phyloP scores from a whole-genome alignment of 345 rosid species.

The Conringia planisiliqua region DNA sequence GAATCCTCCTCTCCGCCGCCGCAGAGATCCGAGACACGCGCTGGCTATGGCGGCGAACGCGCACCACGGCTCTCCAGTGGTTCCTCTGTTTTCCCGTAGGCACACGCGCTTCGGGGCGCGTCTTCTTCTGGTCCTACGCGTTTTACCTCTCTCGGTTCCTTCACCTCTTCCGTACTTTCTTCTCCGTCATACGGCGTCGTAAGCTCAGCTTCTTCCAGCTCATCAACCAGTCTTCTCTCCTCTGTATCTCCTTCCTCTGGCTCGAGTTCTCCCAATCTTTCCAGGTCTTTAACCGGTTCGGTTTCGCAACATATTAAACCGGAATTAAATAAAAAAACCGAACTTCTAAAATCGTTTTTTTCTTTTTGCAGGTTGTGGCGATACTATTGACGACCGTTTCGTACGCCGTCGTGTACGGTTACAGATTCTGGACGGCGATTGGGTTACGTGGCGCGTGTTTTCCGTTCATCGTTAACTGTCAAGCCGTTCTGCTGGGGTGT shows the following conservation, averaged over 20 bases:
- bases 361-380: slow-evolving; percentile 61
- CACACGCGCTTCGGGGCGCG: slow-evolving; percentile 96
- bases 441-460: slow-evolving; percentile 73
- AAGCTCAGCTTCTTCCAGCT: slow-evolving; percentile 56
- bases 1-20: slow-evolving; percentile 68
- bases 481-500: slow-evolving; percentile 55
- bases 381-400: slow-evolving; percentile 60
- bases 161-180: slow-evolving; percentile 72
- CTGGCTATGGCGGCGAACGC: slow-evolving; percentile 72
- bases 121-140: slow-evolving; percentile 91
- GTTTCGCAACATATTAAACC: not conserved
- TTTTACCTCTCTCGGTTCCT: slow-evolving; percentile 85
- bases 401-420: slow-evolving; percentile 78
- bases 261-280: slow-evolving; percentile 87
- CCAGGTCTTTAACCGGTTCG: slow-evolving; percentile 45
- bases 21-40: slow-evolving; percentile 85
- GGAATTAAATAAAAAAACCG: not conserved
- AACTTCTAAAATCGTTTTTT: too few relatives aligned
- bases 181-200: slow-evolving; percentile 51
- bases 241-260: slow-evolving; percentile 82
- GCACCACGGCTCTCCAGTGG: slow-evolving; percentile 75
- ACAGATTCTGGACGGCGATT: slow-evolving; percentile 88
- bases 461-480: slow-evolving; percentile 69
- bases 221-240: slow-evolving; percentile 61
- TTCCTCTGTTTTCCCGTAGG: slow-evolving; percentile 96